Evolutionary conservation across 371 early-diverging fungal genomes (phyloP).

Genomic region (Mucor sp.): DNA sequence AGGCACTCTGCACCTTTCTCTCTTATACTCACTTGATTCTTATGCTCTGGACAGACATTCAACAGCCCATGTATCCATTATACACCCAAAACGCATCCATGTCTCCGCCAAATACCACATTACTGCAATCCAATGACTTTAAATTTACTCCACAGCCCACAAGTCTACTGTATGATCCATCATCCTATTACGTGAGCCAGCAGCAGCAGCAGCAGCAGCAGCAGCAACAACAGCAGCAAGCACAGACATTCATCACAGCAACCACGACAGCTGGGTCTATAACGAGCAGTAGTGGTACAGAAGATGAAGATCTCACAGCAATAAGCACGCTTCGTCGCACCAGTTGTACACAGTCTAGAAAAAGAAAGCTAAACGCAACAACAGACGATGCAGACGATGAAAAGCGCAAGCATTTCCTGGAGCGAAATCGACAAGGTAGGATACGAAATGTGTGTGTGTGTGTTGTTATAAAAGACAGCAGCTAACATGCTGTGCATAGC

Average conservation of each 20-base stretch:
- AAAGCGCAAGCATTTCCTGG: conserved; percentile 79
- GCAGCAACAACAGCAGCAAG: neutral
- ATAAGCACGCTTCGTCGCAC: neutral
- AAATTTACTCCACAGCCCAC: neutral
- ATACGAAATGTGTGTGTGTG: neutral
- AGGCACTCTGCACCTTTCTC: neutral
- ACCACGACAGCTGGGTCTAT: neutral
- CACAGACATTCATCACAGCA: neutral
- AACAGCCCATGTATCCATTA: conserved; percentile 8
- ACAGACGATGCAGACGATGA: conserved; percentile 50
- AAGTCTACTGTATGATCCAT: neutral
- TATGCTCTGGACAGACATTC: conserved; percentile 21
- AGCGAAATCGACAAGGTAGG: conserved; percentile 81
- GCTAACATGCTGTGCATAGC: conserved; percentile 42
- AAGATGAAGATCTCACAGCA: neutral
- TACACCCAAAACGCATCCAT: neutral
- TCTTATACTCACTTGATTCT: neutral
- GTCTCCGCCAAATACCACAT: neutral
- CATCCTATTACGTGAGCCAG: neutral
- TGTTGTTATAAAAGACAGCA: too few species aligned
- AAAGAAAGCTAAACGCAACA: neutral
- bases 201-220: conserved; percentile 1
- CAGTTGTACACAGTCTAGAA: neutral
- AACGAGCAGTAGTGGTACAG: conserved; percentile 1
- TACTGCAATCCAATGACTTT: neutral